Base-by-base conservation (phyloP, 805 yeast species). In the Kodamaea restingae region DNA sequence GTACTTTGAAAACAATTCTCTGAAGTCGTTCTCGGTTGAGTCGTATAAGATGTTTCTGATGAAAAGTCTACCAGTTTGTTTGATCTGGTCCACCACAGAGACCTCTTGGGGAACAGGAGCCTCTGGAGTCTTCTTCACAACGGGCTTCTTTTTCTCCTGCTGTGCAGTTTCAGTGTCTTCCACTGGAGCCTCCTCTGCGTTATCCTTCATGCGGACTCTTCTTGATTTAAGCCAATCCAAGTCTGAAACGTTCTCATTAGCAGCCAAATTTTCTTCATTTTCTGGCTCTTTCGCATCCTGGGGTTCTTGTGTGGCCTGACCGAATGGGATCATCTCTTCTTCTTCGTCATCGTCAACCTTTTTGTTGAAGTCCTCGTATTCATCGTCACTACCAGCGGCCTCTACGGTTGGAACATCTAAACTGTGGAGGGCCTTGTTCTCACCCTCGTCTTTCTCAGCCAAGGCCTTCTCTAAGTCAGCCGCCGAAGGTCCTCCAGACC, bases 151-250 rank as follows among this genome's bases (percentile, higher is more conserved):
- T 44, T 56, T 46, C 24, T 41, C 38, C 25, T 20, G 39, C 21
- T 24, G 33, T 37, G 37, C 34, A 8, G 35, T 15, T 15, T 30
- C 34, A 9, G n/a, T 30, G 4, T 27, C 30, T 18, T 39, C 32
- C 38, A 38, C 21, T 32, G 32, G 5, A 14, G 25, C 35, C 32
- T 29, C 17, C 32, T 50, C 48, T 29, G 18, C 42, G 18, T 43
- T 51, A 20, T 67, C 73, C 35, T 56, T 63, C 53, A 90, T 85
- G 55, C 93, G 76, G 15, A 73, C 76, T 60, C 93, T 75, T 58
- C 85, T 79, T 49, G 73, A 75, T 52, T 80, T 79, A 44, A 90
- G 72, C 98, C 98, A 90, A 41, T 90, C 96, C 38, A 85, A 61
- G 64, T 90, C 96, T 10, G 88, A 73, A 10, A 84, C 71, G 10